Percentiles rank a stretch among this genome's conserved stretches.
These are phyloP conservation scores for Biscogniauxia mediterranea DNA, from an alignment of 2,329 filamentous ascomycete species.

Conservation along the genomic window DNA sequence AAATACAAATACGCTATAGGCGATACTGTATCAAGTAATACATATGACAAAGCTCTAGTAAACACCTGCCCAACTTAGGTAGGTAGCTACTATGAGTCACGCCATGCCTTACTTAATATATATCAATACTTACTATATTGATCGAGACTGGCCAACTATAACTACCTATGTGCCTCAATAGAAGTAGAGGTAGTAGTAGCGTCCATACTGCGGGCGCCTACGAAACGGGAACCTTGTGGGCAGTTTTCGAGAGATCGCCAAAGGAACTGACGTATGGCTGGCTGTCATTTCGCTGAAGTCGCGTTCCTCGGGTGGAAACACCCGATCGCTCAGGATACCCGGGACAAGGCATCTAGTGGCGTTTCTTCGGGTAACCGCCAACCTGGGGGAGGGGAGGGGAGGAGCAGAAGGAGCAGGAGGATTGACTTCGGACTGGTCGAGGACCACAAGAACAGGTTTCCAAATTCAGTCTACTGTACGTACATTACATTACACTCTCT, in stretches of 20 bases:
- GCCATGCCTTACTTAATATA: neutral
- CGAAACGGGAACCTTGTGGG: neutral
- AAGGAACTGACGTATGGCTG: neutral
- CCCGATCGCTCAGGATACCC: neutral
- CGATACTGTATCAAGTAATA: too few species aligned
- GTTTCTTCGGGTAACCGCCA: slow-evolving; percentile 4
- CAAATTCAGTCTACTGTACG: too few species aligned
- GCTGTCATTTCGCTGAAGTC: neutral
- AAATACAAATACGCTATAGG: too few species aligned
- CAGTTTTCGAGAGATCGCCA: neutral
- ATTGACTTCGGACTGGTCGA: slow-evolving; percentile 10
- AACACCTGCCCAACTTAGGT: neutral
- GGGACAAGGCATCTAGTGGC: too few species aligned
- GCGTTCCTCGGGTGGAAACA: neutral
- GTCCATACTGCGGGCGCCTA: neutral
- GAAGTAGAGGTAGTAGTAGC: too few species aligned
- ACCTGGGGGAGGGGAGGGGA: neutral
- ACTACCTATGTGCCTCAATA: too few species aligned
- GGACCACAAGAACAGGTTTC: slow-evolving; percentile 16
- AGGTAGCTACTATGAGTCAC: neutral
- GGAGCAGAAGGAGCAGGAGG: too few species aligned
- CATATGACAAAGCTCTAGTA: too few species aligned
- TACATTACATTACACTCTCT: too few species aligned
- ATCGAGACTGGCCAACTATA: too few species aligned
- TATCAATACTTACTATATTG: neutral